phyloP scores from a whole-genome alignment of 75 land plant species.

The Gnetum montanum region DNA sequence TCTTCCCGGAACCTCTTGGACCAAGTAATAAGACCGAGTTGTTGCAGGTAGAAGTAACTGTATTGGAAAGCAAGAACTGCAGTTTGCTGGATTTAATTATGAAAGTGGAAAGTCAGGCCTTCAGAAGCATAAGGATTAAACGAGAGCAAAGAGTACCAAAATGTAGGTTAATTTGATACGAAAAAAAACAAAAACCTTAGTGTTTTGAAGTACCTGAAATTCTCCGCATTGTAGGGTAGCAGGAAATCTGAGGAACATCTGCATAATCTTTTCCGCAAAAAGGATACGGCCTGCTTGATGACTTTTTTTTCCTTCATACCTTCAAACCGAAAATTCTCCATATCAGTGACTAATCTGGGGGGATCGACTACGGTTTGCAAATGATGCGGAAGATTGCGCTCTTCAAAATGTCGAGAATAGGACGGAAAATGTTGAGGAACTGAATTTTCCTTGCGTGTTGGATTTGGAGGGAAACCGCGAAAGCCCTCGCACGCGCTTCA shows the following conservation, averaged over 20 bases:
- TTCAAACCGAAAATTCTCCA: slow-evolving; percentile 2
- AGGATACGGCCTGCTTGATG: slow-evolving; percentile 30
- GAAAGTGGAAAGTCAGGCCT: neutral
- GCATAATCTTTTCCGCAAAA: slow-evolving; percentile 52
- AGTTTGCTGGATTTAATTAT: slow-evolving; percentile 48
- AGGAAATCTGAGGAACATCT: slow-evolving; percentile 23
- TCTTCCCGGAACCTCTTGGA: slow-evolving; percentile 87
- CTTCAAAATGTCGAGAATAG: too few species aligned
- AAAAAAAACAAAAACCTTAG: neutral
- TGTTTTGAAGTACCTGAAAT: slow-evolving; percentile 37
- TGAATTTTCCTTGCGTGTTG: too few species aligned
- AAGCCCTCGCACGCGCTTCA: too few species aligned
- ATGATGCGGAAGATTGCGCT: too few species aligned
- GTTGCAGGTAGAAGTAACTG: slow-evolving; percentile 71
- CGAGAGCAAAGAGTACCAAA: neutral
- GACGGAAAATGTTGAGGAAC: too few species aligned
- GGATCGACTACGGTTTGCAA: too few species aligned
- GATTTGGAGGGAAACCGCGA: too few species aligned
- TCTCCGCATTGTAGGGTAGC: slow-evolving; percentile 29
- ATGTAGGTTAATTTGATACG: neutral
- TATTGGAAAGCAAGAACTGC: slow-evolving; percentile 51
- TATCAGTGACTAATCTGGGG: too few species aligned
- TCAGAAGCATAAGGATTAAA: neutral
- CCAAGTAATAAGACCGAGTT: slow-evolving; percentile 93
- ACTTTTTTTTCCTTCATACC: slow-evolving; percentile 2